Conservation (phyloP, 2,329 filamentous ascomycete genomes). For the Byssothecium circinans region DNA sequence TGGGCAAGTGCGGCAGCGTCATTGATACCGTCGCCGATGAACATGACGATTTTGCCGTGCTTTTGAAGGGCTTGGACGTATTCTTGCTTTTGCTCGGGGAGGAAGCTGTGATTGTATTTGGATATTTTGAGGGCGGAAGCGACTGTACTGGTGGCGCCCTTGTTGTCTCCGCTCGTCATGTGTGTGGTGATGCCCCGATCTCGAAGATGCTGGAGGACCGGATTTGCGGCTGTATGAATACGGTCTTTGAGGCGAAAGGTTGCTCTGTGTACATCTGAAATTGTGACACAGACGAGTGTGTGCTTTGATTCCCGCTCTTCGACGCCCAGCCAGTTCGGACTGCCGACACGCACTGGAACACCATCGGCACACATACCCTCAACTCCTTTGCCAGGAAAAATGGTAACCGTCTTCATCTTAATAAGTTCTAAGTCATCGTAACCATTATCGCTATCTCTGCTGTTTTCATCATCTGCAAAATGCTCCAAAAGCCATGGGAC, state of each 20-base stretch:
- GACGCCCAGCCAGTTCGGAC: constrained; percentile 50
- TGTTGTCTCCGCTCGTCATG: constrained; percentile 61
- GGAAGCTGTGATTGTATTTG: constrained; percentile 46
- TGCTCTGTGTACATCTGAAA: constrained; percentile 42
- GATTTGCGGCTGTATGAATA: constrained; percentile 54
- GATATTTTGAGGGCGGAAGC: constrained; percentile 47
- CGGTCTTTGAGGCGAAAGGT: constrained; percentile 55
- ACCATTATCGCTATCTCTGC: no score
- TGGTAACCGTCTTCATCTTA: constrained; percentile 31
- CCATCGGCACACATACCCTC: constrained; percentile 38
- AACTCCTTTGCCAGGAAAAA: constrained; percentile 50
- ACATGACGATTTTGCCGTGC: constrained; percentile 56
- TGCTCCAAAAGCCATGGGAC: constrained; percentile 41
- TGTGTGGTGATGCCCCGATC: constrained; percentile 54
- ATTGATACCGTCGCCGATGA: constrained; percentile 78
- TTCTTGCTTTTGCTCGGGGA: constrained; percentile 57
- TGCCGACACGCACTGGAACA: constrained; percentile 48
- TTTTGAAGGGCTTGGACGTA: constrained; percentile 50
- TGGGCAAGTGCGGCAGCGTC: constrained; percentile 73
- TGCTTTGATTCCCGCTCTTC: constrained; percentile 34
- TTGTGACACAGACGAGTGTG: constrained; percentile 41
- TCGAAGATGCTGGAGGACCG: constrained; percentile 55
- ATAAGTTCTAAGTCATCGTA: constrained; percentile 6
- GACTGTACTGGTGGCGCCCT: constrained; percentile 51
- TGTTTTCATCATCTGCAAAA: not conserved